Percentiles rank a stretch among this genome's conserved stretches.
Conservation (phyloP, 345 rosid genomes). For the Eutrema japonicum region DNA sequence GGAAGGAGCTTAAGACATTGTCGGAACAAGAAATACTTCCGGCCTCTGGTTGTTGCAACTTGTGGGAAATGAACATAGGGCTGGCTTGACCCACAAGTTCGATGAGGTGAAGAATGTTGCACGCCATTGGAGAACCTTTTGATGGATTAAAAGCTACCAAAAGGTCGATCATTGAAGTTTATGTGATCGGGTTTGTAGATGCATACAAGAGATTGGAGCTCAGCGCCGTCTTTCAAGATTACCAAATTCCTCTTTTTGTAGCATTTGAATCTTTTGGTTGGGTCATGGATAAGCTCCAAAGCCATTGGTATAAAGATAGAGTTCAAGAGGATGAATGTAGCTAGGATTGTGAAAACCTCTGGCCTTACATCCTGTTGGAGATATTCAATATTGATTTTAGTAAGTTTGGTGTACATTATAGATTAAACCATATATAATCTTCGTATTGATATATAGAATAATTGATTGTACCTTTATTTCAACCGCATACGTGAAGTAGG, state of each 20-base stretch:
- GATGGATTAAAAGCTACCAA: constrained; percentile 42
- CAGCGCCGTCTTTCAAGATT: constrained; percentile 37
- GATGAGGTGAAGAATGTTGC: constrained; percentile 55
- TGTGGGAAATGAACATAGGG: constrained; percentile 60
- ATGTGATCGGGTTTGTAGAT: constrained; percentile 56
- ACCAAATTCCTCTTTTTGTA: constrained; percentile 49
- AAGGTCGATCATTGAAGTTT: constrained; percentile 32
- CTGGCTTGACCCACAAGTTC: constrained; percentile 54
- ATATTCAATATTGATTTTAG: neutral
- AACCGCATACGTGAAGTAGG: constrained; percentile 33
- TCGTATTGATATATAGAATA: neutral
- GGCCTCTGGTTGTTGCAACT: constrained; percentile 36
- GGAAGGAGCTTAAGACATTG: constrained; percentile 48
- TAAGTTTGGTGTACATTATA: neutral
- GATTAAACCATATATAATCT: neutral
- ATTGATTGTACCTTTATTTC: constrained; percentile 38
- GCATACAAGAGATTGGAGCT: constrained; percentile 52
- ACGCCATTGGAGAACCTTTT: constrained; percentile 43
- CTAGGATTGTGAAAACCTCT: constrained; percentile 35
- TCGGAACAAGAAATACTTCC: constrained; percentile 43
- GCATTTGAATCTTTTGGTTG: constrained; percentile 53
- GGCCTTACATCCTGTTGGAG: constrained; percentile 27
- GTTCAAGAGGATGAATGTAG: constrained; percentile 25
- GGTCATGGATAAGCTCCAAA: constrained; percentile 53
- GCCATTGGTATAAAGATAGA: constrained; percentile 50